A percentile compares a stretch with the other conserved stretches of the same genome.
phyloP scores from a whole-genome alignment of 164 flowering plant species.

The Malania oleifera region DNA sequence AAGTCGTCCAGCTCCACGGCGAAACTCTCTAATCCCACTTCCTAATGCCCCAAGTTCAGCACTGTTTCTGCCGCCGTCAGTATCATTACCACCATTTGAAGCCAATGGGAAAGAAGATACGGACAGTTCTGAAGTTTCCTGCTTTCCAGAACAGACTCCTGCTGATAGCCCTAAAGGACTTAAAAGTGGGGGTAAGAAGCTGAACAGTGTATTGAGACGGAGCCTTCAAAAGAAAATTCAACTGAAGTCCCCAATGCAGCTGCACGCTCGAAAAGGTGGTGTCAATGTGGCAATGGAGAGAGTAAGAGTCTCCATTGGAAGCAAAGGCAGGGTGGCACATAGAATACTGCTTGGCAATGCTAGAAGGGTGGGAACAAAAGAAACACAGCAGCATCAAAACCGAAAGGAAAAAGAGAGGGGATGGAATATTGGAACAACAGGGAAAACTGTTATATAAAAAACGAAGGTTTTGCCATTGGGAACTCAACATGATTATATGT shows the following conservation, averaged over 20 bases:
- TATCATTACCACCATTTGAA: slow-evolving; percentile 25
- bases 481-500: background rate
- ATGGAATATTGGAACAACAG: slow-evolving; percentile 49
- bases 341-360: slow-evolving; percentile 48
- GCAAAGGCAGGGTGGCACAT: slow-evolving; percentile 58
- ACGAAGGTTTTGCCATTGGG: background rate
- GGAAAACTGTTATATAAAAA: slow-evolving; percentile 18
- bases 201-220: slow-evolving; percentile 51
- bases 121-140: slow-evolving; percentile 24
- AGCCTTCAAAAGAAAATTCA: slow-evolving; percentile 67
- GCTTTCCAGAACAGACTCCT: slow-evolving; percentile 32
- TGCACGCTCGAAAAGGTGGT: slow-evolving; percentile 42
- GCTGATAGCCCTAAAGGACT: slow-evolving; percentile 39
- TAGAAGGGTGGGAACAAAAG: slow-evolving; percentile 32
- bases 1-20: slow-evolving; percentile 45
- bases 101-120: slow-evolving; percentile 26
- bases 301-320: slow-evolving; percentile 68
- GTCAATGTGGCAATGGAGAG: slow-evolving; percentile 63
- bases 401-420: slow-evolving; percentile 70
- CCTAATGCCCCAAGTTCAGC: slow-evolving; percentile 28
- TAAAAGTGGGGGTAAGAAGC: slow-evolving; percentile 41
- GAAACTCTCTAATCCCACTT: slow-evolving; percentile 73
- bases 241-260: slow-evolving; percentile 54
- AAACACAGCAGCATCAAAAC: slow-evolving; percentile 34
- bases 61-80: slow-evolving; percentile 22